These are phyloP conservation scores for Fulvia fulva DNA, from an alignment of 2,329 filamentous ascomycete genomes.

Conservation along the genomic window DNA sequence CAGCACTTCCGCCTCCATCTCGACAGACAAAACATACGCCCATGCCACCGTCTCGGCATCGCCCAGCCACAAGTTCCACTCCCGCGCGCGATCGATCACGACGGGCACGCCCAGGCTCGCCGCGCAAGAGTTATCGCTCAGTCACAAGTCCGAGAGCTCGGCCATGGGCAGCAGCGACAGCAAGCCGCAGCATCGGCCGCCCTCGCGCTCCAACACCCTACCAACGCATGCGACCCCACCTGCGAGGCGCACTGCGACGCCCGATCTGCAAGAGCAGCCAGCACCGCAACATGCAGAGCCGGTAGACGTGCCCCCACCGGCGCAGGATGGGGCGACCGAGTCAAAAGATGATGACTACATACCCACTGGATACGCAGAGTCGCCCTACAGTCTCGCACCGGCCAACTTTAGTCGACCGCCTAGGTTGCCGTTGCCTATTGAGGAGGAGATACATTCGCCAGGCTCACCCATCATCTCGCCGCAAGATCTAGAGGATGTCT, in stretches of 20 bases:
- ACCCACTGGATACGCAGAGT: constrained; percentile 23
- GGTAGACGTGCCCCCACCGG: constrained; percentile 32
- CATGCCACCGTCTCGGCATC: constrained; percentile 16
- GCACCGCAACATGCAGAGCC: constrained; percentile 32
- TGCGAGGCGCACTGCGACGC: constrained; percentile 14
- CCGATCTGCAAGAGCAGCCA: constrained; percentile 8
- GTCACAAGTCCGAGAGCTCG: constrained; percentile 13
- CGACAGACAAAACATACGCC: constrained; percentile 20
- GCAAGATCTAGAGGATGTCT: constrained; percentile 50
- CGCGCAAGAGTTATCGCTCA: constrained; percentile 8
- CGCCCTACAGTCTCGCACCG: constrained; percentile 36
- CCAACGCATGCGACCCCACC: constrained; percentile 16
- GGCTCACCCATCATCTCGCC: constrained; percentile 84
- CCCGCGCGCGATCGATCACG: constrained; percentile 30
- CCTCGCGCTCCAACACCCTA: constrained; percentile 24
- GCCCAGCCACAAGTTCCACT: constrained; percentile 14
- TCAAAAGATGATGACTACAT: constrained; percentile 21
- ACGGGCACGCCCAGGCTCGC: constrained; percentile 15
- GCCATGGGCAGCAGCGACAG: constrained; percentile 27
- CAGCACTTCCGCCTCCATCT: constrained; percentile 6
- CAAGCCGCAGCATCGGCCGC: constrained; percentile 15
- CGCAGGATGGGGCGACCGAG: constrained; percentile 18
- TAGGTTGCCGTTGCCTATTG: constrained; percentile 85
- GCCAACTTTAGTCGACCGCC: constrained; percentile 65
- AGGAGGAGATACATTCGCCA: constrained; percentile 83